Percentiles rank a stretch among this genome's conserved stretches.
Conservation (phyloP, 768 basidiomycete genomes). For the Zangia roseola region DNA sequence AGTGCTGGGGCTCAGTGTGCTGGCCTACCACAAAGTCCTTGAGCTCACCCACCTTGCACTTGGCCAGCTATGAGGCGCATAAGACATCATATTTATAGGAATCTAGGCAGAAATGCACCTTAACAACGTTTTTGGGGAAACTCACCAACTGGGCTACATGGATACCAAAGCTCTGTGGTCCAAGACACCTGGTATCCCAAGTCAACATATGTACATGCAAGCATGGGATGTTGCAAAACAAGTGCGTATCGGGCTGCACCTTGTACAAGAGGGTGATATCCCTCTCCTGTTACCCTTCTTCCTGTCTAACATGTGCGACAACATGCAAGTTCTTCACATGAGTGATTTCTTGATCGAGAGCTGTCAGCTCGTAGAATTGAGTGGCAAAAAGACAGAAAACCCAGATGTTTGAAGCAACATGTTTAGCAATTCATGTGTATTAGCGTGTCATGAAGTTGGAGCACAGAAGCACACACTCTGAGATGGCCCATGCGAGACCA, state of each 20-base stretch:
- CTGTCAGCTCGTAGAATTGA: constrained; percentile 96
- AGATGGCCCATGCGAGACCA: constrained; percentile 97
- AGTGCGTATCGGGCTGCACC: constrained; percentile 74
- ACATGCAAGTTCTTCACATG: constrained; percentile 96
- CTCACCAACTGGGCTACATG: constrained; percentile 97
- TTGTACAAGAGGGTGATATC: constrained; percentile 84
- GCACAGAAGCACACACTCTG: constrained; percentile 63
- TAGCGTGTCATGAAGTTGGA: background rate
- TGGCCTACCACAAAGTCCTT: constrained; percentile 70
- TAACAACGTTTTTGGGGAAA: constrained; percentile 93
- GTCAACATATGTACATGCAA: background rate
- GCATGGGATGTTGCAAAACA: background rate
- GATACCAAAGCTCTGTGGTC: constrained; percentile 99
- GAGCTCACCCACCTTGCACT: constrained; percentile 86
- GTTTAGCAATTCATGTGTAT: constrained; percentile 46
- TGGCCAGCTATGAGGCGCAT: constrained; percentile 62
- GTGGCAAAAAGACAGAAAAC: constrained; percentile 97
- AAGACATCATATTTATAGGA: background rate
- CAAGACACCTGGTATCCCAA: constrained; percentile 60
- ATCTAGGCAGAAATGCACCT: constrained; percentile 42
- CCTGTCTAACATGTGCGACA: constrained; percentile 82
- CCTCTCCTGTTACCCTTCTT: constrained; percentile 46
- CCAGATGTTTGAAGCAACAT: constrained; percentile 89
- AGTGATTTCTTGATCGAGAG: constrained; percentile 78
- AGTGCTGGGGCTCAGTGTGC: constrained; percentile 42